Evolutionary conservation across 1,284 basidiomycete genomes (phyloP).

Genomic region (Papiliotrema nemorosa): DNA sequence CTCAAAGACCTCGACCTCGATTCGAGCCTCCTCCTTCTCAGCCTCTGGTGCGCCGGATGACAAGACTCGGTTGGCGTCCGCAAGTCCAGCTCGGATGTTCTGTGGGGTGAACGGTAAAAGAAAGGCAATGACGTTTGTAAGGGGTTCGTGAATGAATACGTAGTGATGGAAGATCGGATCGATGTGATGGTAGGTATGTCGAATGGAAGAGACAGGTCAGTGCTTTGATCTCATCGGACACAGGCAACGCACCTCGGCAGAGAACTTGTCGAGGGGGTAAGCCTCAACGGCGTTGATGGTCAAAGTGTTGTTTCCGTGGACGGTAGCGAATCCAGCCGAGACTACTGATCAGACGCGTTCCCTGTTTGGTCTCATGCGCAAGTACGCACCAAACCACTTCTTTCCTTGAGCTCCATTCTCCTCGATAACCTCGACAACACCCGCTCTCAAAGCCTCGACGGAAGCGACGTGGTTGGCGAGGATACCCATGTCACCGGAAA

Average conservation of each 20-base stretch:
- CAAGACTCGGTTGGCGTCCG: slow-evolving; percentile 82
- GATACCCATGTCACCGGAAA: slow-evolving; percentile 97
- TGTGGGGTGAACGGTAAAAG: slow-evolving; percentile 46
- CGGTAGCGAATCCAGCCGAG: slow-evolving; percentile 65
- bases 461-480: slow-evolving; percentile 94
- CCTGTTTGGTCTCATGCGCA: not conserved
- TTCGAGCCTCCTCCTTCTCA: slow-evolving; percentile 89
- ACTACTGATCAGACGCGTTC: slow-evolving; percentile 17
- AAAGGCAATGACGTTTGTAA: not conserved
- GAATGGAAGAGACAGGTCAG: not conserved
- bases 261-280: slow-evolving; percentile 79
- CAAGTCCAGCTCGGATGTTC: slow-evolving; percentile 84
- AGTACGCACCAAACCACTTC: slow-evolving; percentile 84
- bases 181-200: not conserved
- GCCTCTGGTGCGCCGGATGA: slow-evolving; percentile 81
- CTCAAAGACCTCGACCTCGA: slow-evolving; percentile 96
- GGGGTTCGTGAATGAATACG: too few species aligned
- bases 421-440: slow-evolving; percentile 90
- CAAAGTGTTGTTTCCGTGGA: slow-evolving; percentile 94
- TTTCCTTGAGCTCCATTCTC: slow-evolving; percentile 64
- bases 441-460: slow-evolving; percentile 86
- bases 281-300: slow-evolving; percentile 98
- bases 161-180: not conserved
- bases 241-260: slow-evolving; percentile 36
- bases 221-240: too few species aligned